These are phyloP conservation scores for Funneliformis mosseae DNA, from an alignment of 192 early-diverging fungal genomes.

Conservation along the genomic window DNA sequence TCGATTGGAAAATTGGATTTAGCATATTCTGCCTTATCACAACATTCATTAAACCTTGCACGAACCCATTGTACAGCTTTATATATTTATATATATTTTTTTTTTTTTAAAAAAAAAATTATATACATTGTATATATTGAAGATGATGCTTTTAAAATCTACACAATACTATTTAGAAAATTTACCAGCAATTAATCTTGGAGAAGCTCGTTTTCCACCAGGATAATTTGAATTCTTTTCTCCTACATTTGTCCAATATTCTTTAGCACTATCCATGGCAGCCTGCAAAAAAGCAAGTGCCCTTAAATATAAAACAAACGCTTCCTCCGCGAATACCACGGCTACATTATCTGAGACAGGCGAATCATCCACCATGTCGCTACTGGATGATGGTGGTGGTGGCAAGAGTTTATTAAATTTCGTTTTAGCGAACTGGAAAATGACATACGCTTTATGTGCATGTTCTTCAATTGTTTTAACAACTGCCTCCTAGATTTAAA, in stretches of 20 bases:
- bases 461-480: constrained; percentile 68
- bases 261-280: constrained; percentile 56
- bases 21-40: constrained; percentile 78
- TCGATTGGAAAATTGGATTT: constrained; percentile 55
- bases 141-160: neutral
- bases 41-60: constrained; percentile 85
- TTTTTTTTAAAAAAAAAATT: constrained; percentile 49
- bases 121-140: neutral
- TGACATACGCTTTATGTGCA: constrained; percentile 71
- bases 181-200: constrained; percentile 44
- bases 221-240: constrained; percentile 40
- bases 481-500: constrained; percentile 49
- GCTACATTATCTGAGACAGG: constrained; percentile 35
- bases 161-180: neutral
- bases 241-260: constrained; percentile 56
- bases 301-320: constrained; percentile 69
- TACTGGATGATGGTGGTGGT: constrained; percentile 39
- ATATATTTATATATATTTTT: too few species aligned
- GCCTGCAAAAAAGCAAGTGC: constrained; percentile 65
- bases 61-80: constrained; percentile 90
- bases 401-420: constrained; percentile 61
- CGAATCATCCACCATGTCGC: constrained; percentile 29
- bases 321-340: constrained; percentile 62
- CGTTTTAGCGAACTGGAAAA: constrained; percentile 63
- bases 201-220: constrained; percentile 39